Percentiles rank a stretch among this genome's conserved stretches.
phyloP scores from a whole-genome alignment of 495 filamentous ascomycete genomes.

The Penicillium diatomitis region DNA sequence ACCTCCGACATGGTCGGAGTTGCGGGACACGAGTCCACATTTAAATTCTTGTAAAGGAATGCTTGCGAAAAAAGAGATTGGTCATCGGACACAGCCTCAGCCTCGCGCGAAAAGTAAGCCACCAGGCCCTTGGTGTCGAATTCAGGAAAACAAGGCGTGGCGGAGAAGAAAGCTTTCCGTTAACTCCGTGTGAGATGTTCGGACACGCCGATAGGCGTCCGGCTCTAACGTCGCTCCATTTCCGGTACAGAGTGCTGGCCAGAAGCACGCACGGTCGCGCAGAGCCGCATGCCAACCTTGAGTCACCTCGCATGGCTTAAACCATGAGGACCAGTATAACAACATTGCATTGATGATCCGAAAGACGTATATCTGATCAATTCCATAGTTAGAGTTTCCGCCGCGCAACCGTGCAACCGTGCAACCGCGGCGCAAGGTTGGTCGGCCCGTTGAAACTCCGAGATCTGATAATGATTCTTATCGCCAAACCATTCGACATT shows the following conservation, averaged over 20 bases:
- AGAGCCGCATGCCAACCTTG: no score
- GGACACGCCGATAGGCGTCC: neutral
- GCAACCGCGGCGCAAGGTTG: constrained; percentile 1
- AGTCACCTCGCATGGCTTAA: no score
- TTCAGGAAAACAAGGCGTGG: constrained; percentile 1
- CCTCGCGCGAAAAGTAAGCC: neutral
- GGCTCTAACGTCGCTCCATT: constrained; percentile 5
- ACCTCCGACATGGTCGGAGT: constrained; percentile 7
- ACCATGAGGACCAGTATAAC: no score
- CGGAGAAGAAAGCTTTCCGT: constrained; percentile 1
- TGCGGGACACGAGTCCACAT: constrained; percentile 26
- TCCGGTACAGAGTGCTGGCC: neutral
- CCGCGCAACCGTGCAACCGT: neutral
- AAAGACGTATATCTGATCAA: neutral
- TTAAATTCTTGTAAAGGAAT: neutral
- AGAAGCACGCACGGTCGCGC: neutral
- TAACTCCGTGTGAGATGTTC: constrained; percentile 14
- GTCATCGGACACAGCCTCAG: neutral
- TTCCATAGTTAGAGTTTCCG: neutral
- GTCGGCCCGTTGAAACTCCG: constrained; percentile 30
- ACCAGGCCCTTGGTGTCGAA: neutral
- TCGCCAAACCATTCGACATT: constrained; percentile 8
- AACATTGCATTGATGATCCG: no score
- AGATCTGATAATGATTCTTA: constrained; percentile 13
- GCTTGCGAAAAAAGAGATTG: constrained; percentile 3